Evolutionary conservation across 2,329 filamentous ascomycete genomes (phyloP).

Genomic region (Colletotrichum destructivum): DNA sequence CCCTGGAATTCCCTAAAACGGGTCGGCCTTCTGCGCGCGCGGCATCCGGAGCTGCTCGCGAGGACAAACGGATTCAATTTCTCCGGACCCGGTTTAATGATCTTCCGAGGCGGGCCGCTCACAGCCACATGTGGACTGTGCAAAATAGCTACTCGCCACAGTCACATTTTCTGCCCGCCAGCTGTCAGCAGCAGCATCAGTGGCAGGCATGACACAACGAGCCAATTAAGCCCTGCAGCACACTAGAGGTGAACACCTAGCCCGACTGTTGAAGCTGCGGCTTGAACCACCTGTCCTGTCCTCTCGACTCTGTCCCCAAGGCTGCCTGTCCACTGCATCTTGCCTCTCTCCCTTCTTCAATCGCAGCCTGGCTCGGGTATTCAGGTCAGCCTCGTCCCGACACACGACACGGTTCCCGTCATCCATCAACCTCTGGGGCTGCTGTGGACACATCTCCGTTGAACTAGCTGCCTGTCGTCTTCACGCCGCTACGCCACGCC

Average conservation of each 20-base stretch:
- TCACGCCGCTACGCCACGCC: constrained; percentile 37
- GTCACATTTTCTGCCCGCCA: constrained; percentile 3
- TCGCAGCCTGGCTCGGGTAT: constrained; percentile 25
- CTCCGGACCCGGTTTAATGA: neutral
- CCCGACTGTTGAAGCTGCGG: constrained; percentile 18
- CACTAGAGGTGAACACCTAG: constrained; percentile 20
- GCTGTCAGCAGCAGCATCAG: constrained; percentile 1
- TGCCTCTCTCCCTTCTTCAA: constrained; percentile 14
- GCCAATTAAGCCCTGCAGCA: constrained; percentile 26
- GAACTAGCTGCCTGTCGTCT: constrained; percentile 28
- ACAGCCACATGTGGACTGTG: constrained; percentile 23
- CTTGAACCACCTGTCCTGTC: constrained; percentile 40
- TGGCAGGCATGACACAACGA: neutral
- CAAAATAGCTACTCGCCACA: neutral
- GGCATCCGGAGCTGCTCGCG: no score
- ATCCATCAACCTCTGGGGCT: constrained; percentile 10
- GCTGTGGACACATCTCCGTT: constrained; percentile 40
- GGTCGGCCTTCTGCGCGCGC: no score
- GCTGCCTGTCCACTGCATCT: constrained; percentile 21
- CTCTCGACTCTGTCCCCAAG: constrained; percentile 27
- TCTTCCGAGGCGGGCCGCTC: neutral
- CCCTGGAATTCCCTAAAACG: no score
- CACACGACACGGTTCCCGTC: neutral
- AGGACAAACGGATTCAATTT: no score
- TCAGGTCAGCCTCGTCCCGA: constrained; percentile 23